Evolutionary conservation across 2,329 filamentous ascomycete species (phyloP).

Genomic region (Aspergillus vadensis): DNA sequence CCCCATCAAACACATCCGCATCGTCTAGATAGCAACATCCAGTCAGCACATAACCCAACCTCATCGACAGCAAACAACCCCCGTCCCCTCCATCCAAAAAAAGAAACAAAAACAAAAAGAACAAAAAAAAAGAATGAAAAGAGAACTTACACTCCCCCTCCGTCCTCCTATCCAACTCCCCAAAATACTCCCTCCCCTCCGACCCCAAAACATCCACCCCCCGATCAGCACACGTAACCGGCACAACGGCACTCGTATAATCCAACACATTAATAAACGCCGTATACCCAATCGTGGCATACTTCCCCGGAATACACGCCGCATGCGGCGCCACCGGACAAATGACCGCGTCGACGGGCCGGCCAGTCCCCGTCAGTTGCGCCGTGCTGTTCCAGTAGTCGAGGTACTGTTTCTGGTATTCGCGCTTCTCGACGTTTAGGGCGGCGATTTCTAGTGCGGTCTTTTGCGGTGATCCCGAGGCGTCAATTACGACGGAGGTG

Average conservation of each 20-base stretch:
- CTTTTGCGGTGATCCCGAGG: conserved; percentile 34
- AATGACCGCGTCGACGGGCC: conserved; percentile 57
- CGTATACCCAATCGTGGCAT: conserved; percentile 50
- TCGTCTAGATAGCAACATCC: conserved; percentile 44
- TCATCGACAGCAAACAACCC: conserved; percentile 9
- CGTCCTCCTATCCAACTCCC: conserved; percentile 47
- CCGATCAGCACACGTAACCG: conserved; percentile 58
- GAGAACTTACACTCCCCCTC: conserved; percentile 52
- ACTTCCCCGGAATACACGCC: conserved; percentile 46
- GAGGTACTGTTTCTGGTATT: conserved; percentile 60
- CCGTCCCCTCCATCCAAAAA: too few relatives aligned
- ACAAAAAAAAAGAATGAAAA: not conserved
- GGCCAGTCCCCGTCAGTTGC: conserved; percentile 51
- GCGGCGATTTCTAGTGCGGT: conserved; percentile 48
- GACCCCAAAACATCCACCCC: conserved; percentile 47
- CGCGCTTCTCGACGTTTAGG: conserved; percentile 56
- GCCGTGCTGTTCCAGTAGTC: conserved; percentile 65
- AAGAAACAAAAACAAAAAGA: too few relatives aligned
- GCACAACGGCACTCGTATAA: conserved; percentile 57
- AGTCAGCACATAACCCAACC: not conserved
- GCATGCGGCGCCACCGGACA: conserved; percentile 46
- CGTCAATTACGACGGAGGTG: conserved; percentile 43
- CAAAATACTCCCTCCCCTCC: conserved; percentile 41
- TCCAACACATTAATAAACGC: conserved; percentile 57
- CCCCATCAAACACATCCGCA: conserved; percentile 51